phyloP scores from a whole-genome alignment of 805 yeast species.

The Wickerhamomyces canadensis region DNA sequence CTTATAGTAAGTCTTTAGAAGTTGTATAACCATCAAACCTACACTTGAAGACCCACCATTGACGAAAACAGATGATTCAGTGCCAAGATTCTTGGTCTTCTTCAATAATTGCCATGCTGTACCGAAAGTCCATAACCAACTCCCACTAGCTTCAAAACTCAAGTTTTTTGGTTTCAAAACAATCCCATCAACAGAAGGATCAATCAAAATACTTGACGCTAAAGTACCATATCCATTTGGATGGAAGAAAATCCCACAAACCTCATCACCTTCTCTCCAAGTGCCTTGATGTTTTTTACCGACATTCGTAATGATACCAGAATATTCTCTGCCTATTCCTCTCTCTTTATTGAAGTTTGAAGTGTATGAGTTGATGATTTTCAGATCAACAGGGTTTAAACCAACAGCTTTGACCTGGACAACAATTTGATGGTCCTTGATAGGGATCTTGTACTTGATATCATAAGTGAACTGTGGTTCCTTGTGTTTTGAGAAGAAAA shows the following conservation, averaged over 20 bases:
- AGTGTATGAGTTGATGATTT: conserved; percentile 50
- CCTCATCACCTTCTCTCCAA: conserved; percentile 55
- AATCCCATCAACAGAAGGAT: conserved; percentile 45
- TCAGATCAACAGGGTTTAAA: conserved; percentile 61
- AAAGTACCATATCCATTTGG: conserved; percentile 50
- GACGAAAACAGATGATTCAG: conserved; percentile 48
- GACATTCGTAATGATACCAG: conserved; percentile 52
- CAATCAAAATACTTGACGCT: conserved; percentile 49
- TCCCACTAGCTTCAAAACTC: conserved; percentile 50
- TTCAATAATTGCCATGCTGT: conserved; percentile 51
- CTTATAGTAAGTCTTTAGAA: conserved; percentile 47
- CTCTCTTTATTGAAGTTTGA: conserved; percentile 47
- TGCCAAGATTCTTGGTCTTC: conserved; percentile 28
- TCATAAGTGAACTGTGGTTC: conserved; percentile 45
- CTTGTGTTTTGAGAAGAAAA: conserved; percentile 33
- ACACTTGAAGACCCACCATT: conserved; percentile 79
- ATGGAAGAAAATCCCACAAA: conserved; percentile 57
- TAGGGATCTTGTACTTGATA: conserved; percentile 44
- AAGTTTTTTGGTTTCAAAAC: conserved; percentile 42
- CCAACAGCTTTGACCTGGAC: conserved; percentile 57
- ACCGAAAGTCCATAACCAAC: conserved; percentile 56
- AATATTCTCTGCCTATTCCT: conserved; percentile 68
- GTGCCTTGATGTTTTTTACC: conserved; percentile 38
- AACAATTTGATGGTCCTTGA: conserved; percentile 41
- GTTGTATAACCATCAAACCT: conserved; percentile 56